Base-by-base conservation (phyloP, 768 basidiomycete genomes). In the Polyporus arcularius region DNA sequence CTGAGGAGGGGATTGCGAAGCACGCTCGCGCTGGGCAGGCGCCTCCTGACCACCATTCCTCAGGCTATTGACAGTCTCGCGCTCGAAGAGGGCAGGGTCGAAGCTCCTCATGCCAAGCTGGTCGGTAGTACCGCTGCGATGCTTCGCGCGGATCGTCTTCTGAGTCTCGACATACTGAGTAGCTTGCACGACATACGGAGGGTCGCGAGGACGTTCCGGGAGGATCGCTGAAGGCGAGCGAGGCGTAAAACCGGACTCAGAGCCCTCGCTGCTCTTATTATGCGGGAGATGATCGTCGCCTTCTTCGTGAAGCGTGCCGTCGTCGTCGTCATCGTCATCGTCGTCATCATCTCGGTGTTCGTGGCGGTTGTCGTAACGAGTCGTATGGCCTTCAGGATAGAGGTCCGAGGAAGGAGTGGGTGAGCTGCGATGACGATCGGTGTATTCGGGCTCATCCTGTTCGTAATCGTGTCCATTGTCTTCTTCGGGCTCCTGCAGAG, bases 401-500 rank as follows among this genome's bases (percentile, higher is more conserved):
- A 84, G 70, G 70, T 86, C 84, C 12, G 83, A 80, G 9, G 84
- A 82, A 4, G 84, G 81, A 9, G 80, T 79, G 6, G 83, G 82
- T 3, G 83, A 83, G 45, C 74, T 70, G 14, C 59, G 71, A 59
- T 72, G 77, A 2, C 66, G 66, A 21, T 76, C 72, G 18, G 76
- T 69, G 48, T 71, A 73, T 52, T 75, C 73, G 43, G 70, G 54
- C 58, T 70, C 65, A 28, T 67, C 59, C 30, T 66, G 57, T 45
- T 64, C 52, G 50, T 53, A 64, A 14, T 67, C 66, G 56, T 70
- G 71, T 26, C 61, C 72, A 16, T 79, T 73, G 63, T 89, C 87
- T 65, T 90, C 89, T 66, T 90, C 88, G 31, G 81, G 80, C 62
- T 90, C 89, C 71, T 92, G 89, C 3, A 90, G 82, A 18, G 89